Percentiles rank a stretch among this genome's conserved stretches.
phyloP scores from a whole-genome alignment of 2,329 filamentous ascomycete species.

The Claviceps humidiphila region DNA sequence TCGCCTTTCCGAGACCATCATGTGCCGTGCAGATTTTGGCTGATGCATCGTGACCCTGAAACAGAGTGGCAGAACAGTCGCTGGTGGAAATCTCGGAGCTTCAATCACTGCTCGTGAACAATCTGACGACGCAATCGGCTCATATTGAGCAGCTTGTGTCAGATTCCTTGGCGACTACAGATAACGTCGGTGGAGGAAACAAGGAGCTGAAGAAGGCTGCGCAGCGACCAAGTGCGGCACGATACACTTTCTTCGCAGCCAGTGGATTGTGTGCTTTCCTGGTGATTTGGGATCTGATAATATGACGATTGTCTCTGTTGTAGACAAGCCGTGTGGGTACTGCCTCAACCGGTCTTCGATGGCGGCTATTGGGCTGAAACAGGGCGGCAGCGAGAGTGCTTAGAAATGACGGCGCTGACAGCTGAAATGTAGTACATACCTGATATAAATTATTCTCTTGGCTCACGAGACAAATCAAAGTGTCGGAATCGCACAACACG shows the following conservation, averaged over 20 bases:
- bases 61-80: conserved; percentile 75
- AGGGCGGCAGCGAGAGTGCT: background rate
- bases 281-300: conserved; percentile 64
- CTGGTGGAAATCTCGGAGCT: conserved; percentile 86
- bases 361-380: background rate
- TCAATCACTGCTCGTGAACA: conserved; percentile 76
- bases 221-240: conserved; percentile 56
- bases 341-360: background rate
- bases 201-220: conserved; percentile 78
- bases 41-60: background rate
- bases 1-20: background rate
- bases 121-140: conserved; percentile 73
- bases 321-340: background rate
- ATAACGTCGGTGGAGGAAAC: conserved; percentile 83
- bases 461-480: too few species aligned
- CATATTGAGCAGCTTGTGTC: conserved; percentile 80
- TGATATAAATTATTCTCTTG: too few species aligned
- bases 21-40: background rate
- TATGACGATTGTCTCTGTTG: conserved; percentile 19
- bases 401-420: background rate
- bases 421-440: background rate
- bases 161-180: conserved; percentile 68
- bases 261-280: conserved; percentile 62
- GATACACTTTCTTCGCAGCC: conserved; percentile 70
- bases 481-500: too few species aligned